phyloP scores from a whole-genome alignment of 345 rosid genomes.

The Eucalyptus viminalis region DNA sequence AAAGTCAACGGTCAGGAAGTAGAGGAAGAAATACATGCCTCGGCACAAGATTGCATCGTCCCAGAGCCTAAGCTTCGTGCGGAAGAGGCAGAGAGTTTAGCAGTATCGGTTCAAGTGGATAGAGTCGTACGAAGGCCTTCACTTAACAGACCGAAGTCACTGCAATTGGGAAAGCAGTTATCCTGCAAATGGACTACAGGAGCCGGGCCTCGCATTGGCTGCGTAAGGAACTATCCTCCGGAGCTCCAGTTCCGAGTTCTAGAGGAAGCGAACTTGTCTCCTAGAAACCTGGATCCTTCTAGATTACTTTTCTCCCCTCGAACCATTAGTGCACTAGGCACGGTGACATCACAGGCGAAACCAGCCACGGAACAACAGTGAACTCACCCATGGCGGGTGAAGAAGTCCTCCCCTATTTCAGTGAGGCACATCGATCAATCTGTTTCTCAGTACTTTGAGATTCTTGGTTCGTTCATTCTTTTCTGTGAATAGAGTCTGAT shows the following conservation, averaged over 20 bases:
- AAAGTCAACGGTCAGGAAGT: background rate
- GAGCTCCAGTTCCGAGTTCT: slow-evolving; percentile 76
- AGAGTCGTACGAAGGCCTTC: slow-evolving; percentile 50
- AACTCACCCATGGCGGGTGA: background rate
- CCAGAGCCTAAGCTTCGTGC: background rate
- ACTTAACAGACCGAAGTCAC: slow-evolving; percentile 39
- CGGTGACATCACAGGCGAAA: background rate
- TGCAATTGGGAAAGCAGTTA: slow-evolving; percentile 73
- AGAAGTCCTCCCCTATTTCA: background rate
- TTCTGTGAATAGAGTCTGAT: slow-evolving; percentile 37
- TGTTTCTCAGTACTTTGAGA: background rate
- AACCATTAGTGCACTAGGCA: background rate
- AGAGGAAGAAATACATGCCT: background rate
- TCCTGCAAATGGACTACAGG: slow-evolving; percentile 94
- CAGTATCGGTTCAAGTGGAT: slow-evolving; percentile 26
- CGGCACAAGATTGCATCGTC: background rate
- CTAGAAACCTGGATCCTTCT: slow-evolving; percentile 19
- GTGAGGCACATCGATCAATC: background rate
- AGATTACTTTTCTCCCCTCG: background rate
- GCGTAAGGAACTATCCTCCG: slow-evolving; percentile 83
- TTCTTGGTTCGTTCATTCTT: slow-evolving; percentile 31
- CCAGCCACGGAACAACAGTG: background rate
- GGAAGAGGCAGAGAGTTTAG: slow-evolving; percentile 7
- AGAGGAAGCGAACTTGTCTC: slow-evolving; percentile 82
- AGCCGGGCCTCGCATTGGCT: slow-evolving; percentile 92